A percentile compares a stretch with the other conserved stretches of the same genome.
These are phyloP conservation scores for Craterostigma plantagineum DNA, from an alignment of 257 asterid species.

Conservation along the genomic window DNA sequence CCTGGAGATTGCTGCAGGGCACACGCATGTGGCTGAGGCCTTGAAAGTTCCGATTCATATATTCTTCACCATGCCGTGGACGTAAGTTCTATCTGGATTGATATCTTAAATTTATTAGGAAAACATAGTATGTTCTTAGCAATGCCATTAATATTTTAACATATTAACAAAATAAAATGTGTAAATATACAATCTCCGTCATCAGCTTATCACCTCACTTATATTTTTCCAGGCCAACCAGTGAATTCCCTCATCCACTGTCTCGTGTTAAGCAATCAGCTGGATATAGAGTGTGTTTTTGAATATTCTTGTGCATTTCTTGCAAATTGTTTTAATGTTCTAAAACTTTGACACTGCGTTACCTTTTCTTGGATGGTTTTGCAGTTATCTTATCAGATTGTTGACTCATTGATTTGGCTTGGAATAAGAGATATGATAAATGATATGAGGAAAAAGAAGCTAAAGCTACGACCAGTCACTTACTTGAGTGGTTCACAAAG, in stretches of 20 bases:
- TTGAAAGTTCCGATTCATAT: constrained; percentile 68
- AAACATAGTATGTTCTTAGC: too few species aligned
- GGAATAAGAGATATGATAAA: constrained; percentile 85
- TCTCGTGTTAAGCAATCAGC: constrained; percentile 79
- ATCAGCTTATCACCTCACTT: too few species aligned
- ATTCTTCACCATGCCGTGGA: constrained; percentile 96
- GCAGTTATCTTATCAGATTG: constrained; percentile 82
- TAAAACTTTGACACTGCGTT: background rate
- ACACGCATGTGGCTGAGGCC: constrained; percentile 84
- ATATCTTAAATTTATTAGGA: too few species aligned
- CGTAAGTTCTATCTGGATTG: constrained; percentile 20
- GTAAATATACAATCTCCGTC: too few species aligned
- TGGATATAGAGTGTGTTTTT: constrained; percentile 52
- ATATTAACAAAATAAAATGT: too few species aligned
- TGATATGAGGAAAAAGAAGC: constrained; percentile 70
- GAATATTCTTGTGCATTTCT: background rate
- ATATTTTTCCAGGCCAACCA: constrained; percentile 46
- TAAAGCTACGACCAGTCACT: constrained; percentile 60
- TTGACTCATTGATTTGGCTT: constrained; percentile 75
- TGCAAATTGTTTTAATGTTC: constrained; percentile 1
- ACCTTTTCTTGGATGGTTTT: background rate
- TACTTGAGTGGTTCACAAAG: constrained; percentile 53
- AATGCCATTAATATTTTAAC: too few species aligned
- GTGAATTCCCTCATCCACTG: constrained; percentile 89
- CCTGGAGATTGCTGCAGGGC: constrained; percentile 25